These are phyloP conservation scores for Dioszegia crocea DNA, from an alignment of 768 basidiomycete species.

Conservation along the genomic window DNA sequence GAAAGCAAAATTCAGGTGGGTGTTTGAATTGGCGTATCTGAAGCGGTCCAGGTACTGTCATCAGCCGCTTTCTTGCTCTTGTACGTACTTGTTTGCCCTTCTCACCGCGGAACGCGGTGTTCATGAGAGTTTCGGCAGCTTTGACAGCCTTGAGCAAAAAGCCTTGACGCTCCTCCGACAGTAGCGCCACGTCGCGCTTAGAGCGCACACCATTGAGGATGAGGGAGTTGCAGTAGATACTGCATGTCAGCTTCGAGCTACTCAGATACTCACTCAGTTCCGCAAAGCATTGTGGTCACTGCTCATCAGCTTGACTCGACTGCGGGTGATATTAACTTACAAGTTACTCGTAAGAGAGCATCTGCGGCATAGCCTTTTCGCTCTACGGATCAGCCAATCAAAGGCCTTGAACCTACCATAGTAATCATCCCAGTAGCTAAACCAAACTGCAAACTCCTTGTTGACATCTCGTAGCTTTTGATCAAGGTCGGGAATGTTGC, in stretches of 20 bases:
- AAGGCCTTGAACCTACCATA: constrained; percentile 9
- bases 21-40: constrained; percentile 10
- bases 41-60: constrained; percentile 5
- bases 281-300: constrained; percentile 30
- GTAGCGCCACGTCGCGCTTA: constrained; percentile 25
- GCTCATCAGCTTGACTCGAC: constrained; percentile 4
- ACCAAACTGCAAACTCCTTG: constrained; percentile 23
- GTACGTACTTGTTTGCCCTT: constrained; percentile 26
- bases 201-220: constrained; percentile 33
- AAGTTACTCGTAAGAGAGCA: constrained; percentile 26
- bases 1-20: constrained; percentile 24
- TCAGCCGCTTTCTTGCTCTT: neutral
- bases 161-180: constrained; percentile 25
- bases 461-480: constrained; percentile 22
- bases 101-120: constrained; percentile 23
- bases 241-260: neutral
- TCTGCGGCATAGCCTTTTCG: constrained; percentile 3
- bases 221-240: constrained; percentile 30
- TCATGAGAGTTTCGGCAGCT: constrained; percentile 28
- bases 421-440: constrained; percentile 33
- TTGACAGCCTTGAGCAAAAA: constrained; percentile 28
- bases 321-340: constrained; percentile 13
- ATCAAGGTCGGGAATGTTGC: constrained; percentile 27
- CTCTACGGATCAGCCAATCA: constrained; percentile 1
- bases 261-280: constrained; percentile 10